Evolutionary conservation across 202 grass and related monocot species (phyloP).

Genomic region (Carex arenaria): DNA sequence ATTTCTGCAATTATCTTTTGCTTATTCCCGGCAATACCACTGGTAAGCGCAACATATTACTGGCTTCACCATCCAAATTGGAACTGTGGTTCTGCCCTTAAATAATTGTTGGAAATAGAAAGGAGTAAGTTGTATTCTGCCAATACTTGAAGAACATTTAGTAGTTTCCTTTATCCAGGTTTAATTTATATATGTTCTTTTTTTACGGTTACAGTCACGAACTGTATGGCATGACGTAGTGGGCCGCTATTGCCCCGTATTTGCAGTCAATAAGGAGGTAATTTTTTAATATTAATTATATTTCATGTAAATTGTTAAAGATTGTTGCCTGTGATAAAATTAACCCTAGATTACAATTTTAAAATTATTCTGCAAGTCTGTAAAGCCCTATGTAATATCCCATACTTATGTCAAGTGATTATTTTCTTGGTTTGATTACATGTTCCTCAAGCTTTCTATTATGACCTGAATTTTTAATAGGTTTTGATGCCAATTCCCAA

Average conservation of each 20-base stretch:
- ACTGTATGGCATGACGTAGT: conserved; percentile 86
- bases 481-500: conserved; percentile 89
- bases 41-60: background rate
- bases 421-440: background rate
- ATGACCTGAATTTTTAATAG: conserved; percentile 34
- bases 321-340: conserved; percentile 11
- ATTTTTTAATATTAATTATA: conserved; percentile 6
- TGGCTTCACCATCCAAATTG: background rate
- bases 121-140: background rate
- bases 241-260: conserved; percentile 77
- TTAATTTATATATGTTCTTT: background rate
- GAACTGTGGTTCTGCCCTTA: background rate
- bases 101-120: background rate
- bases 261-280: conserved; percentile 94
- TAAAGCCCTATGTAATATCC: background rate
- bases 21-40: background rate
- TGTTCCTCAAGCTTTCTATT: background rate
- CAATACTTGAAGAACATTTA: background rate
- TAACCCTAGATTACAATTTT: background rate
- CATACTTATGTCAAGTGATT: background rate
- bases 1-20: background rate
- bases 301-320: background rate
- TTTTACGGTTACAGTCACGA: conserved; percentile 53
- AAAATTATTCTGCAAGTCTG: background rate
- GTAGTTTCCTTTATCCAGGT: background rate